These are phyloP conservation scores for Apiospora pterosperma DNA, from an alignment of 2,329 filamentous ascomycete genomes.

Conservation along the genomic window DNA sequence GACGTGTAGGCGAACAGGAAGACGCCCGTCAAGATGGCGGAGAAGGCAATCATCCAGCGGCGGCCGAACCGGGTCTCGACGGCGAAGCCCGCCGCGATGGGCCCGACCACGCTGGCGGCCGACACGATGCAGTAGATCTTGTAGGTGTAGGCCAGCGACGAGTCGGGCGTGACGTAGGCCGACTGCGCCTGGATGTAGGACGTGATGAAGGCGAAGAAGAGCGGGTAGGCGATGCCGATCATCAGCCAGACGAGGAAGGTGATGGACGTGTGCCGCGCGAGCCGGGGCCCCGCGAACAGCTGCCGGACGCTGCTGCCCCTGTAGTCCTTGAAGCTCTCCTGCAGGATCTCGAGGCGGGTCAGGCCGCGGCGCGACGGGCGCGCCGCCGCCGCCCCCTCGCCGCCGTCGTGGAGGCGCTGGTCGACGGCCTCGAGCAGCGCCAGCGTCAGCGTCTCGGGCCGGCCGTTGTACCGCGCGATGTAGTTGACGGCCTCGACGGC, in stretches of 20 bases:
- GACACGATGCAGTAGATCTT: constrained; percentile 35
- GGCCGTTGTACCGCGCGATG: constrained; percentile 38
- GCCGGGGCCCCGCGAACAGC: constrained; percentile 48
- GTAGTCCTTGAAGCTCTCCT: constrained; percentile 49
- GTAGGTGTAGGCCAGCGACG: constrained; percentile 28
- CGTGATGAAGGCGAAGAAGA: constrained; percentile 49
- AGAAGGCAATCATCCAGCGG: constrained; percentile 41
- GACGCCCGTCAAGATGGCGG: constrained; percentile 39
- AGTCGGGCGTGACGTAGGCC: constrained; percentile 21
- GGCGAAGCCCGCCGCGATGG: constrained; percentile 36
- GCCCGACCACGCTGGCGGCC: constrained; percentile 34
- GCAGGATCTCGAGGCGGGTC: constrained; percentile 25
- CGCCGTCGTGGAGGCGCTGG: constrained; percentile 4
- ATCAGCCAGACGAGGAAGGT: constrained; percentile 56
- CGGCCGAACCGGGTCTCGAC: constrained; percentile 39
- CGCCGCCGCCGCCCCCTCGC: not conserved
- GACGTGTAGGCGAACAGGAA: constrained; percentile 44
- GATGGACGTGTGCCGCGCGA: constrained; percentile 50
- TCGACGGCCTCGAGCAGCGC: constrained; percentile 28
- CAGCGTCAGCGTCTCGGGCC: constrained; percentile 30
- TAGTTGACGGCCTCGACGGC: constrained; percentile 45
- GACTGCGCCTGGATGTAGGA: constrained; percentile 23
- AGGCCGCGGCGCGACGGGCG: constrained; percentile 11
- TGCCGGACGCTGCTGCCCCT: constrained; percentile 47
- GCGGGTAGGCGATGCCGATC: constrained; percentile 53